Evolutionary conservation across 805 yeast species (phyloP), one percentile per base, ranked within the genome.

Genomic region (Tanozyma kutaoensis): DNA sequence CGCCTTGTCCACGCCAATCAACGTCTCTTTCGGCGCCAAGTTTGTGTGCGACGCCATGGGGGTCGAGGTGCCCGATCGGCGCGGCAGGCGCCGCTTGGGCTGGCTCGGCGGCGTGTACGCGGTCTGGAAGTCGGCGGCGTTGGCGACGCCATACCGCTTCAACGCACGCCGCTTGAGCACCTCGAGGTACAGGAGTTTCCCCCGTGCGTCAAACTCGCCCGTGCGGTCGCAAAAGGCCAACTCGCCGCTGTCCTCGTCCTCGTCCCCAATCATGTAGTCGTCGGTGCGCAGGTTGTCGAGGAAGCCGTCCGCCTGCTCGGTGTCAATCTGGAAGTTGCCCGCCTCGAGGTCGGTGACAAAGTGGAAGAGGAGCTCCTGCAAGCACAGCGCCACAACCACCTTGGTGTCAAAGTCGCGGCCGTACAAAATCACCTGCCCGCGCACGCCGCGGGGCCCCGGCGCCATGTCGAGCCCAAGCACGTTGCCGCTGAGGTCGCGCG

Each of bases 161-260:
- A 60, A 57, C 7, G 64, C 52, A 35, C 65, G 46, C 31, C 49
- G 52, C 41, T 56, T 60, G 39, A 54, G 48, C 8, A 57, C 57
- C 20, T 60, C 66, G 23, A 60, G 43, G 37, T 59, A 60, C n/a
- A 48, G 43, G n/a, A 53, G 37, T 28, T 47, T 48, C 8, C 50
- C 52, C 24, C 39, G 43, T 21, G 35, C 31, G 4, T 45, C 44
- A 24, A 59, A 56, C 38, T 58, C 64, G 6, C 51, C 50, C 22
- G 47, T 58, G 29, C 48, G 46, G 32, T 60, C 66, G 28, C 36
- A 49, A 33, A 47, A 60, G 14, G 42, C 32, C 28, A 60, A 56
- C 33, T 60, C 64, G 5, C 66, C 66, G 34, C 55, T 50, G 24
- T 48, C 63, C 36, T 57, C 66, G 28, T 59, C 66, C 34, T 58